These are phyloP conservation scores for Mycoemilia scoparia DNA, from an alignment of 192 early-diverging fungal genomes.

Conservation along the genomic window DNA sequence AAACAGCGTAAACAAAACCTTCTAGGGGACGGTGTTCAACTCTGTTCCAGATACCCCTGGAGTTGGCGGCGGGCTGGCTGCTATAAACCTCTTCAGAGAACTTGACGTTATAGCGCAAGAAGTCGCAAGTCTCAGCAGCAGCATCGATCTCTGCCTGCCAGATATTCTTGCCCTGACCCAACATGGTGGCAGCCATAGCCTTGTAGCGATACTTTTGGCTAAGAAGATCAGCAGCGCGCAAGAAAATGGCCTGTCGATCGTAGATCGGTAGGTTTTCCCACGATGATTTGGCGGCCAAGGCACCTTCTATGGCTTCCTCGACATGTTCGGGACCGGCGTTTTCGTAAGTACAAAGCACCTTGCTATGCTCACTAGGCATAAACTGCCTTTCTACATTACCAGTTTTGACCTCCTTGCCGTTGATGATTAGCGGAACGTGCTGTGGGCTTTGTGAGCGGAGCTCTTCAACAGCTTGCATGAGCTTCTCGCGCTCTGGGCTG, in stretches of 20 bases:
- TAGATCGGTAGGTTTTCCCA: conserved; percentile 91
- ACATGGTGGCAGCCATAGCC: conserved; percentile 87
- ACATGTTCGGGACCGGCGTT: conserved; percentile 56
- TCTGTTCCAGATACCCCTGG: conserved; percentile 76
- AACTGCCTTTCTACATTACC: conserved; percentile 50
- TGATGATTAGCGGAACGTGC: conserved; percentile 68
- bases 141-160: conserved; percentile 99
- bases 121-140: conserved; percentile 86
- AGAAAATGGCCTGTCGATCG: conserved; percentile 87
- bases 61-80: conserved; percentile 81
- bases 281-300: conserved; percentile 58
- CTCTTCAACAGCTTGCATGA: conserved; percentile 61
- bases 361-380: conserved; percentile 68
- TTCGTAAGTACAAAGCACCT: conserved; percentile 65
- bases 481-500: conserved; percentile 47
- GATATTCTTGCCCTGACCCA: conserved; percentile 94
- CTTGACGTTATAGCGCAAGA: conserved; percentile 89
- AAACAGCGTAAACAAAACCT: conserved; percentile 94
- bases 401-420: conserved; percentile 64
- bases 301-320: conserved; percentile 69
- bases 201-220: conserved; percentile 79
- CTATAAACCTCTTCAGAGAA: conserved; percentile 86
- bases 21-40: conserved; percentile 90
- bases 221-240: conserved; percentile 92
- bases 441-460: conserved; percentile 45